Evolutionary conservation across 2,329 filamentous ascomycete genomes (phyloP).

Genomic region (Chaetothyriales sp.): DNA sequence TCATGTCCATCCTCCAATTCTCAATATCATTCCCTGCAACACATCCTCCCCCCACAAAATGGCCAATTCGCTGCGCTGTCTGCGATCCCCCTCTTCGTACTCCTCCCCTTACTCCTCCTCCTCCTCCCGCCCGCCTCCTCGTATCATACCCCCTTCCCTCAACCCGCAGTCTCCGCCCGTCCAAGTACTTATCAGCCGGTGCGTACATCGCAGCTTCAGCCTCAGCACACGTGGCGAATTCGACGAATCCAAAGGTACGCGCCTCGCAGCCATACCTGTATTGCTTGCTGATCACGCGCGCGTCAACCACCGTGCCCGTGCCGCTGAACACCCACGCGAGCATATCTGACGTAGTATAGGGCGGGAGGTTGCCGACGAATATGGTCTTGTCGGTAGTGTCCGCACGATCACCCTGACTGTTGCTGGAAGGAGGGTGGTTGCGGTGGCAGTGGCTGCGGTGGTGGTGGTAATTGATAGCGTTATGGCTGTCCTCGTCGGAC

Average conservation of each 20-base stretch:
- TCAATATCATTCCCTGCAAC: too few species aligned
- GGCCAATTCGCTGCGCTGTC: too few species aligned
- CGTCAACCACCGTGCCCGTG: slow-evolving; percentile 11
- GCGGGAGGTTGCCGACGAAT: slow-evolving; percentile 16
- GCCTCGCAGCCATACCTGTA: too few species aligned
- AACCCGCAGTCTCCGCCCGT: slow-evolving; percentile 10
- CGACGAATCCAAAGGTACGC: slow-evolving; percentile 16
- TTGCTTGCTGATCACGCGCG: slow-evolving; percentile 15
- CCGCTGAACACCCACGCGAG: slow-evolving; percentile 8
- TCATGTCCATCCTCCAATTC: too few species aligned
- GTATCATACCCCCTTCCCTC: slow-evolving; percentile 15
- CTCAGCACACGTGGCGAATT: slow-evolving; percentile 9
- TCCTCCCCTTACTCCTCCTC: too few species aligned
- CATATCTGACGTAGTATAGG: slow-evolving; percentile 7
- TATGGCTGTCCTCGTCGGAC: too few species aligned
- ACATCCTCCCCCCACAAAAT: too few species aligned
- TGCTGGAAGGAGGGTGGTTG: too few species aligned
- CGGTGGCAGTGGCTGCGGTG: too few species aligned
- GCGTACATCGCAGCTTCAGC: slow-evolving; percentile 8
- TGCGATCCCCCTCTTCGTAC: too few species aligned
- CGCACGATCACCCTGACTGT: too few species aligned
- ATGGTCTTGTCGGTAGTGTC: slow-evolving; percentile 13
- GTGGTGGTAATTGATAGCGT: too few species aligned
- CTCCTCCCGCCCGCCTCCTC: background rate
- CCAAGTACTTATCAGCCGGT: slow-evolving; percentile 8